phyloP scores from a whole-genome alignment of 495 filamentous ascomycete species.

The Staphylotrichum tortipilum region DNA sequence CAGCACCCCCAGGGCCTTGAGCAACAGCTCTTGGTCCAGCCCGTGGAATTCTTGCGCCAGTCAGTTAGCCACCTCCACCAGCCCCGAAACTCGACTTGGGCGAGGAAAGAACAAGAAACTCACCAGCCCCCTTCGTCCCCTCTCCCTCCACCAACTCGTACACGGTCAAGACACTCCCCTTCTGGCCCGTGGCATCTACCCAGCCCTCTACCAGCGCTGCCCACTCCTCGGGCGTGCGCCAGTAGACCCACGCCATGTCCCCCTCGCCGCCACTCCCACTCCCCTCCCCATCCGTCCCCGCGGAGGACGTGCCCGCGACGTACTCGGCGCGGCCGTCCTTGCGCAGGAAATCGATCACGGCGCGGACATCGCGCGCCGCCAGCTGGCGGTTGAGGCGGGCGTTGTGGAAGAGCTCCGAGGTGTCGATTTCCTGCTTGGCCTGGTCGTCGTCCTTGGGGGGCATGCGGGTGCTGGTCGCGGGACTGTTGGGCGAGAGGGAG shows the following conservation, averaged over 20 bases:
- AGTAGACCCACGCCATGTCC: conserved; percentile 38
- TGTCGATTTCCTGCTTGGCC: not conserved
- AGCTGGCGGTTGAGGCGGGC: conserved; percentile 46
- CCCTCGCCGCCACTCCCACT: conserved; percentile 45
- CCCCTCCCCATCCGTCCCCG: conserved; percentile 38
- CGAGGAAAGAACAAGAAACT: not conserved
- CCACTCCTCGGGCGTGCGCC: conserved; percentile 44
- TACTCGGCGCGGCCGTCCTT: conserved; percentile 63
- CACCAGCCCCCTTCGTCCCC: conserved; percentile 32
- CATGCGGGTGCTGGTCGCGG: not conserved
- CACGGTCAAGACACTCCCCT: conserved; percentile 39
- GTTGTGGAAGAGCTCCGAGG: conserved; percentile 47
- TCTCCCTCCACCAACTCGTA: conserved; percentile 43
- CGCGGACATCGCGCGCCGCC: conserved; percentile 50
- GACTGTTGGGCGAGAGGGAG: conserved; percentile 47
- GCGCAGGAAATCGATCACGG: conserved; percentile 66
- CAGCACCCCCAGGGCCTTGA: conserved; percentile 65
- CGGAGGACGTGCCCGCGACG: conserved; percentile 35
- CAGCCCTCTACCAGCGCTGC: conserved; percentile 35
- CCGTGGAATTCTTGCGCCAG: conserved; percentile 64
- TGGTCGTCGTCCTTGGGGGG: not conserved
- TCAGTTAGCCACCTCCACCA: conserved; percentile 1
- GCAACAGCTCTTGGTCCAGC: conserved; percentile 72
- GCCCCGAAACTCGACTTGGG: not conserved
- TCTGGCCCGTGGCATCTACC: conserved; percentile 41